These are phyloP conservation scores for Kazachstania viticola DNA, from an alignment of 805 yeast genomes.

Conservation along the genomic window DNA sequence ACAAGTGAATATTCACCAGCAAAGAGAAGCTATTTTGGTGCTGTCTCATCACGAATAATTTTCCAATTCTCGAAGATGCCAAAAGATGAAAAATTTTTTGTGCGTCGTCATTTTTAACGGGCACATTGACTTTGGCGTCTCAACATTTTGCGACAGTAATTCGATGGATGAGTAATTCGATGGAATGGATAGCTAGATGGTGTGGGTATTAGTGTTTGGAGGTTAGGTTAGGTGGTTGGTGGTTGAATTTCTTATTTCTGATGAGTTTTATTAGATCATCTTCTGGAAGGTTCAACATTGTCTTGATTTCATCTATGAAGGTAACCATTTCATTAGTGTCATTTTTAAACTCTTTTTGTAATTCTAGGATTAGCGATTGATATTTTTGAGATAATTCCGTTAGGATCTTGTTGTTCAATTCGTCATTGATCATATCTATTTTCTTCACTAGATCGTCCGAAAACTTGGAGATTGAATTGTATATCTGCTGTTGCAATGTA, in stretches of 20 bases:
- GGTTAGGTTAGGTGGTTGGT: too few relatives aligned
- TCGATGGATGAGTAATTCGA: too few relatives aligned
- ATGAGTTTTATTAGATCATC: slow-evolving; percentile 16
- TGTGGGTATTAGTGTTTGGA: too few relatives aligned
- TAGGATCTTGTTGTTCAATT: slow-evolving; percentile 27
- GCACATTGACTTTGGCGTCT: too few relatives aligned
- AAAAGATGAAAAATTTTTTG: background rate
- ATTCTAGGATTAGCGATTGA: slow-evolving; percentile 22
- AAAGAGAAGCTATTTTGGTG: too few relatives aligned
- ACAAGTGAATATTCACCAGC: too few relatives aligned
- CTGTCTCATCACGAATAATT: too few relatives aligned
- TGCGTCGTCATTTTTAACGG: background rate
- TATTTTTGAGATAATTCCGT: slow-evolving; percentile 28
- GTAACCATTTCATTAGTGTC: slow-evolving; percentile 30
- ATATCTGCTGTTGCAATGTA: slow-evolving; percentile 28
- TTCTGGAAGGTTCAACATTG: slow-evolving; percentile 28
- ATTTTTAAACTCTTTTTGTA: slow-evolving; percentile 25
- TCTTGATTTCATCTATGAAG: slow-evolving; percentile 27
- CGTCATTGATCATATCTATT: slow-evolving; percentile 28
- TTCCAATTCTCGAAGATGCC: background rate
- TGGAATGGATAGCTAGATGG: too few relatives aligned
- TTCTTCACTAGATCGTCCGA: slow-evolving; percentile 27
- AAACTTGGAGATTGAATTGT: slow-evolving; percentile 25
- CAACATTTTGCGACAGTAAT: too few relatives aligned
- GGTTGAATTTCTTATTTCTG: background rate